Evolutionary conservation across 2,329 filamentous ascomycete species (phyloP).

Genomic region (Teratosphaeria zuluensis): DNA sequence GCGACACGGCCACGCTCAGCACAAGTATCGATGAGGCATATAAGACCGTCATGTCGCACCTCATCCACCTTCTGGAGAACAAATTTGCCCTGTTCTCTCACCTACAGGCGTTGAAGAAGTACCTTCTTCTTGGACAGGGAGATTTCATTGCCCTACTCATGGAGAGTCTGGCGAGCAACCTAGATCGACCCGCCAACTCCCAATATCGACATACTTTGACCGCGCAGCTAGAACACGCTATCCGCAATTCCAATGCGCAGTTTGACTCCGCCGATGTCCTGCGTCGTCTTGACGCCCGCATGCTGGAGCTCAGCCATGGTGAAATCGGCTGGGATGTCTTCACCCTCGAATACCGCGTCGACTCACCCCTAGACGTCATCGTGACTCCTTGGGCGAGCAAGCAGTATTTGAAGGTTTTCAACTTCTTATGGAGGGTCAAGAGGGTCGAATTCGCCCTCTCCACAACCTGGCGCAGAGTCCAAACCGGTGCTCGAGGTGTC

Average conservation of each 20-base stretch:
- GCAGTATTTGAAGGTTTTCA: conserved; percentile 98
- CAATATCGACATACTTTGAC: conserved; percentile 96
- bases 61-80: conserved; percentile 85
- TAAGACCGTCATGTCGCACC: conserved; percentile 91
- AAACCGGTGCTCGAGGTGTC: conserved; percentile 90
- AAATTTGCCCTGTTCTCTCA: conserved; percentile 96
- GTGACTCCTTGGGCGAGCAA: conserved; percentile 92
- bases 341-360: conserved; percentile 96
- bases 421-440: conserved; percentile 97
- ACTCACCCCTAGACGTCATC: conserved; percentile 91
- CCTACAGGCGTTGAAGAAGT: conserved; percentile 82
- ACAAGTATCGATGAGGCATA: conserved; percentile 94
- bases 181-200: conserved; percentile 90
- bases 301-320: conserved; percentile 91
- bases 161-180: conserved; percentile 86
- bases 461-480: conserved; percentile 87
- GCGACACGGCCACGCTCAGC: conserved; percentile 84
- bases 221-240: conserved; percentile 94
- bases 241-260: conserved; percentile 93
- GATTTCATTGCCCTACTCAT: conserved; percentile 96
- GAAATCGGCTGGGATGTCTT: conserved; percentile 99
- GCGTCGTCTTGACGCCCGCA: conserved; percentile 85
- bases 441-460: conserved; percentile 89
- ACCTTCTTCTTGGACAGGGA: conserved; percentile 85
- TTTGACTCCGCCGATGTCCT: conserved; percentile 89